phyloP scores from a whole-genome alignment of 1,284 basidiomycete genomes.

The Filobasidium uniguttulatum region DNA sequence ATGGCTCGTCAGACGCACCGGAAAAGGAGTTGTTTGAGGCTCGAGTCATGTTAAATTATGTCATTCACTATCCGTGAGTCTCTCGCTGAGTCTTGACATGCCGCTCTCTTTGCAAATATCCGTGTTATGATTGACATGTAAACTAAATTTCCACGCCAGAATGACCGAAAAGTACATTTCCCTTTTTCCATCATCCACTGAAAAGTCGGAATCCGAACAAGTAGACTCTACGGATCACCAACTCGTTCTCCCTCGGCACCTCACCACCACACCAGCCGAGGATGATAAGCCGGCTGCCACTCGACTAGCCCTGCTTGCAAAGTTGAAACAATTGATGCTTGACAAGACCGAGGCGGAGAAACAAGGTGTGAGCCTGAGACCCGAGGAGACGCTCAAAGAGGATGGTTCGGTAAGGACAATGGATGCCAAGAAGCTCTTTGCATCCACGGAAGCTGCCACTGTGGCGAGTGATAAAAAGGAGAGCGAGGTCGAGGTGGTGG shows the following conservation, averaged over 20 bases:
- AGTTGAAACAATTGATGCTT: conserved; percentile 53
- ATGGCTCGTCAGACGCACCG: conserved; percentile 33
- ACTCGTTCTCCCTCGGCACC: conserved; percentile 37
- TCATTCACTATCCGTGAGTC: conserved; percentile 47
- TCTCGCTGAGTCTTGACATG: no score
- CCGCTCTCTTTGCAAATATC: not conserved
- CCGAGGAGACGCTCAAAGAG: conserved; percentile 15
- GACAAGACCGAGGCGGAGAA: conserved; percentile 22
- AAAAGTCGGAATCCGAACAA: conserved; percentile 12
- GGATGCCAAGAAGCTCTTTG: conserved; percentile 3
- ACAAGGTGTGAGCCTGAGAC: conserved; percentile 10
- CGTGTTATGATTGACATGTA: conserved; percentile 4
- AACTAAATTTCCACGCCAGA: conserved; percentile 44
- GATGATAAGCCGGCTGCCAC: conserved; percentile 29
- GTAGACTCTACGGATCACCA: conserved; percentile 17
- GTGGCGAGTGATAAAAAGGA: conserved; percentile 4
- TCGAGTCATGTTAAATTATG: conserved; percentile 70
- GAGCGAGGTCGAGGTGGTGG: conserved; percentile 9
- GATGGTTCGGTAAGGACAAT: conserved; percentile 13
- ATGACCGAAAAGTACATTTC: conserved; percentile 73
- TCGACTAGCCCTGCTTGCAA: conserved; percentile 50
- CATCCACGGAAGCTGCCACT: conserved; percentile 1
- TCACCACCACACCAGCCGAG: conserved; percentile 32
- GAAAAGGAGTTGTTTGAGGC: conserved; percentile 46
- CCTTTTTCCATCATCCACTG: conserved; percentile 52